phyloP scores from a whole-genome alignment of 139 green algal species.

The Volvox africanus region DNA sequence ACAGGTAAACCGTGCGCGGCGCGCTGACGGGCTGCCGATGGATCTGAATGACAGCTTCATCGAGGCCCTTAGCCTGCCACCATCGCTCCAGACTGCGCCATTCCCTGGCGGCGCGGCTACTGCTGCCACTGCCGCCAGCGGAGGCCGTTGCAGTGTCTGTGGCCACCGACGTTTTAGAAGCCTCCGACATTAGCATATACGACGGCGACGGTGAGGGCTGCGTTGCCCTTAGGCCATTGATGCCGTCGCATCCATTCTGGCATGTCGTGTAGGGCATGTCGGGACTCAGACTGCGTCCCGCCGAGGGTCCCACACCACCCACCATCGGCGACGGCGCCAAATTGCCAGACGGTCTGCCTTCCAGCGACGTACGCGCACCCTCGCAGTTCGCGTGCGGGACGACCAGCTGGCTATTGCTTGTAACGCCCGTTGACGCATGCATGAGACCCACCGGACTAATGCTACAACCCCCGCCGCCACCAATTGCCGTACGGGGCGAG shows the following conservation, averaged over 20 bases:
- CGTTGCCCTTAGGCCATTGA: background rate
- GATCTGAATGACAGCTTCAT: constrained; percentile 15
- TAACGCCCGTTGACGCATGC: background rate
- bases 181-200: background rate
- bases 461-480: background rate
- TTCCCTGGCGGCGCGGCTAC: background rate
- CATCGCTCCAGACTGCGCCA: constrained; percentile 33
- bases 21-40: background rate
- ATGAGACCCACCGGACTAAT: background rate
- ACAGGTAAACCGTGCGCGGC: background rate
- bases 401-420: background rate
- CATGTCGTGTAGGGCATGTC: background rate
- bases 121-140: background rate
- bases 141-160: background rate
- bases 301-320: background rate
- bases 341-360: background rate
- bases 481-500: background rate
- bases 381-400: background rate
- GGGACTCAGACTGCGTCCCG: background rate
- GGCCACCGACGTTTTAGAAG: background rate
- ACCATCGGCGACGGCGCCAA: background rate
- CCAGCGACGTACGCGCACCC: background rate
- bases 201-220: background rate
- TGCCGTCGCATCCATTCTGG: background rate
- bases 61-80: constrained; percentile 41